Conservation (phyloP, 2,329 filamentous ascomycete species). For the Exutisphaerella laricina region DNA sequence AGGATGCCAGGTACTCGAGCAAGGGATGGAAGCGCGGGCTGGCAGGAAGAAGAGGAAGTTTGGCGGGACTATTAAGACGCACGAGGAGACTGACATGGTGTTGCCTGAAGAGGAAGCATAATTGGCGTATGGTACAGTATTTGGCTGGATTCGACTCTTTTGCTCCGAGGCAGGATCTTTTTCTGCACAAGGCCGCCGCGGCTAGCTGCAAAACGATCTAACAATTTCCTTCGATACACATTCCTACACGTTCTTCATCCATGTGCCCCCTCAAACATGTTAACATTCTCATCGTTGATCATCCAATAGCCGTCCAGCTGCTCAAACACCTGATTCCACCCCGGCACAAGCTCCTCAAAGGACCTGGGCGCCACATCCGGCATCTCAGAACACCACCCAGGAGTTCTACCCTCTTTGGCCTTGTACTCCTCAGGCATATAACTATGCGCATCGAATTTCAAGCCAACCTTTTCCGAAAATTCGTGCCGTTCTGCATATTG, state of each 20-base stretch:
- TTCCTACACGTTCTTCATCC: too few relatives aligned
- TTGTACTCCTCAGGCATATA: conserved; percentile 15
- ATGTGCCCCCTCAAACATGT: background rate
- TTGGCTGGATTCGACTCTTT: too few relatives aligned
- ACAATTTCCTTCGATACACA: too few relatives aligned
- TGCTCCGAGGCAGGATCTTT: too few relatives aligned
- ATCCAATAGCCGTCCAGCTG: conserved; percentile 28
- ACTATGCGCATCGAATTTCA: conserved; percentile 14
- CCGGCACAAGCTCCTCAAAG: conserved; percentile 24
- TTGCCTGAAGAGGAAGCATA: too few relatives aligned
- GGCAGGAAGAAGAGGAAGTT: conserved; percentile 7
- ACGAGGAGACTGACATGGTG: too few relatives aligned
- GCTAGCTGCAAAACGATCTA: too few relatives aligned
- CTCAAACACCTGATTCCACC: conserved; percentile 17
- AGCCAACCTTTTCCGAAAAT: conserved; percentile 11
- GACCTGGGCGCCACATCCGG: conserved; percentile 19
- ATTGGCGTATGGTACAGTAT: too few relatives aligned
- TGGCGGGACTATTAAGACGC: too few relatives aligned
- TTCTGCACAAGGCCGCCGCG: too few relatives aligned
- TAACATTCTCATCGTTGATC: conserved; percentile 12
- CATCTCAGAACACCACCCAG: conserved; percentile 24
- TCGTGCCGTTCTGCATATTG: conserved; percentile 17
- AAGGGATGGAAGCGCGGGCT: background rate
- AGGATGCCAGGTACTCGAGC: conserved; percentile 7
- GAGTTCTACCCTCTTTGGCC: conserved; percentile 11